Evolutionary conservation across 2,329 filamentous ascomycete species (phyloP).

Genomic region (Claviceps sorghi): DNA sequence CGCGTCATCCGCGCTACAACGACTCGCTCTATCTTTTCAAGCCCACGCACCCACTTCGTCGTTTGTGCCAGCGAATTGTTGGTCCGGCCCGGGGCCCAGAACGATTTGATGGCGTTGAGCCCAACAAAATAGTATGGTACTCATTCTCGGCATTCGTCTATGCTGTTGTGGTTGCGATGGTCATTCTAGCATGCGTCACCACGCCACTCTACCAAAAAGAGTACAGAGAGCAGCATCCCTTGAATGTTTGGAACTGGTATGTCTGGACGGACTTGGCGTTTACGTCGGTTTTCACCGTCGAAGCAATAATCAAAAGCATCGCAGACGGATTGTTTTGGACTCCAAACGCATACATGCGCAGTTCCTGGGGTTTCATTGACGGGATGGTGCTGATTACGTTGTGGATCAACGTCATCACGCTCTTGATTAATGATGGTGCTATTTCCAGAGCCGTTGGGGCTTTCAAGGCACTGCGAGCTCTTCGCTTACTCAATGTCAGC

Average conservation of each 20-base stretch:
- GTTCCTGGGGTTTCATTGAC: conserved; percentile 94
- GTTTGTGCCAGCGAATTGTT: conserved; percentile 75
- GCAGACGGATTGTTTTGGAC: conserved; percentile 95
- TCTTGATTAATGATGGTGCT: conserved; percentile 65
- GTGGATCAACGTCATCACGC: conserved; percentile 85
- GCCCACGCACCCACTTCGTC: conserved; percentile 63
- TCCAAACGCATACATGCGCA: conserved; percentile 90
- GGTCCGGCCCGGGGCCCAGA: conserved; percentile 78
- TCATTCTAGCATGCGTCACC: conserved; percentile 85
- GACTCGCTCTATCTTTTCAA: conserved; percentile 78
- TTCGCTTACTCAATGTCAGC: conserved; percentile 86
- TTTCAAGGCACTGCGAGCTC: conserved; percentile 87
- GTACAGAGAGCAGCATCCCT: conserved; percentile 52
- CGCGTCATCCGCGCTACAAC: conserved; percentile 80
- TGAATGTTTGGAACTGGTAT: conserved; percentile 70
- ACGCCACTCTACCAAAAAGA: conserved; percentile 88
- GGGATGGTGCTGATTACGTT: conserved; percentile 80
- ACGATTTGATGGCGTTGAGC: conserved; percentile 77
- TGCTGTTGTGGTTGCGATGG: conserved; percentile 89
- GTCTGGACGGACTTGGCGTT: conserved; percentile 89
- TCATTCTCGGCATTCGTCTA: conserved; percentile 89
- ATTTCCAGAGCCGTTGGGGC: conserved; percentile 86
- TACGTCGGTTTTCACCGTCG: conserved; percentile 68
- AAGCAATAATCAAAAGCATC: conserved; percentile 82
- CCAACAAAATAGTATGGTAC: conserved; percentile 85